Percentiles rank a stretch among this genome's conserved stretches.
phyloP scores from a whole-genome alignment of 2,329 filamentous ascomycete genomes.

The Fusarium sororula region DNA sequence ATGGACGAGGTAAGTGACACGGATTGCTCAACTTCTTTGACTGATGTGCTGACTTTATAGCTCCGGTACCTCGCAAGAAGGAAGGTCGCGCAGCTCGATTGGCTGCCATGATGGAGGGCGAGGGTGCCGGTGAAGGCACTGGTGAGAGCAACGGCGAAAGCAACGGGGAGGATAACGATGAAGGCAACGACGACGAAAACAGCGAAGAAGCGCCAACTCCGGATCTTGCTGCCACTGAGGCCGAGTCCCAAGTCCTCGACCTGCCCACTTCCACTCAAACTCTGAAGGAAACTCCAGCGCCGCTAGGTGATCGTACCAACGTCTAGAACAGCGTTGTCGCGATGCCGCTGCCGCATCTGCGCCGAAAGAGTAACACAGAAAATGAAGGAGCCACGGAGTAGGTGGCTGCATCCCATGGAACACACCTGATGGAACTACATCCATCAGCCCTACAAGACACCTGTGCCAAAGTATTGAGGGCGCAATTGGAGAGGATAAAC shows the following conservation, averaged over 20 bases:
- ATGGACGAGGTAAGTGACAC: conserved; percentile 76
- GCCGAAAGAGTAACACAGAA: neutral
- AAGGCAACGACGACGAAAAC: conserved; percentile 49
- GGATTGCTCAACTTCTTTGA: neutral
- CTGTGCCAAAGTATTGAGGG: neutral
- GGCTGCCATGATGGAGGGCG: conserved; percentile 61
- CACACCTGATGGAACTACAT: neutral
- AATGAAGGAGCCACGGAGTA: neutral
- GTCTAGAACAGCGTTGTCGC: conserved; percentile 5
- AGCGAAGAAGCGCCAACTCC: conserved; percentile 26
- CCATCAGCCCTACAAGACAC: neutral
- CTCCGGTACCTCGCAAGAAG: conserved; percentile 63
- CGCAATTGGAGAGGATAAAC: neutral
- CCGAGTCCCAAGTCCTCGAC: conserved; percentile 14
- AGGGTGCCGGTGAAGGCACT: conserved; percentile 48
- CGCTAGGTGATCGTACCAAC: conserved; percentile 22
- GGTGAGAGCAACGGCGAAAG: neutral
- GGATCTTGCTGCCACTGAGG: neutral
- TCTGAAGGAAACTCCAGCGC: conserved; percentile 12
- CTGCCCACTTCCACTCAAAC: conserved; percentile 18
- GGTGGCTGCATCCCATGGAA: neutral
- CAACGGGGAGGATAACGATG: neutral
- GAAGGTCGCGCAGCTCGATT: conserved; percentile 64
- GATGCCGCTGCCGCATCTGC: neutral
- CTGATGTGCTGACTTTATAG: conserved; percentile 42